Evolutionary conservation across 805 yeast genomes (phyloP).

Genomic region (Ogataea trehaloabstinens): DNA sequence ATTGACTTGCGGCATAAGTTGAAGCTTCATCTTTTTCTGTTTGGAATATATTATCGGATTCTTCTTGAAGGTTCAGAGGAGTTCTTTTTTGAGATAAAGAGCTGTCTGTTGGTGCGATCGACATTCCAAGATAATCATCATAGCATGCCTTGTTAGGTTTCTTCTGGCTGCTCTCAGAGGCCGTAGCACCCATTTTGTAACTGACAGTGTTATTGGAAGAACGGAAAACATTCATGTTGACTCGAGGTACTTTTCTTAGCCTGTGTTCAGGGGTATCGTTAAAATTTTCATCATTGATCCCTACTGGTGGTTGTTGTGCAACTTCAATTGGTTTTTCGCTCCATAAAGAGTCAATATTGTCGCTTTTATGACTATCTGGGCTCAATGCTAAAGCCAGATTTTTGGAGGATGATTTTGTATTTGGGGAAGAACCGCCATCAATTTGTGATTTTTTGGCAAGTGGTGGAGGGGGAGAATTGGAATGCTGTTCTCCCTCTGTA

Average conservation of each 20-base stretch:
- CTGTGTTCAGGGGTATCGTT: conserved; percentile 12
- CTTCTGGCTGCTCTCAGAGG: background rate
- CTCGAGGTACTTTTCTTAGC: conserved; percentile 19
- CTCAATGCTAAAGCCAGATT: conserved; percentile 1
- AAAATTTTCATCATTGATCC: conserved; percentile 18
- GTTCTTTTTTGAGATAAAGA: background rate
- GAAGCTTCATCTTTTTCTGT: background rate
- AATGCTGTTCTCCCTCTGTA: conserved; percentile 16
- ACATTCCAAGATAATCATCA: background rate
- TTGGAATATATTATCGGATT: background rate
- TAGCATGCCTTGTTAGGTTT: background rate
- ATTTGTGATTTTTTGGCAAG: conserved; percentile 4
- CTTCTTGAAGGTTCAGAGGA: background rate
- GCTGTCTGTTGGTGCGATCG: conserved; percentile 1
- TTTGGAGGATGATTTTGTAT: conserved; percentile 1
- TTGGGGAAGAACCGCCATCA: conserved; percentile 2
- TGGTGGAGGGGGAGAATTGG: conserved; percentile 3
- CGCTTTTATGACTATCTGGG: conserved; percentile 2
- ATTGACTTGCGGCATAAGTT: conserved; percentile 1
- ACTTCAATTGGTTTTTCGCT: conserved; percentile 2
- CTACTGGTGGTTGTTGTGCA: conserved; percentile 2
- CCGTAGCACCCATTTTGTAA: background rate
- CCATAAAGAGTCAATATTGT: conserved; percentile 2
- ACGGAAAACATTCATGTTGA: conserved; percentile 14
- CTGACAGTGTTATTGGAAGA: background rate